A percentile compares a stretch with the other conserved stretches of the same genome.
phyloP scores from a whole-genome alignment of 805 yeast species.

The Ogataea parapolymorpha region DNA sequence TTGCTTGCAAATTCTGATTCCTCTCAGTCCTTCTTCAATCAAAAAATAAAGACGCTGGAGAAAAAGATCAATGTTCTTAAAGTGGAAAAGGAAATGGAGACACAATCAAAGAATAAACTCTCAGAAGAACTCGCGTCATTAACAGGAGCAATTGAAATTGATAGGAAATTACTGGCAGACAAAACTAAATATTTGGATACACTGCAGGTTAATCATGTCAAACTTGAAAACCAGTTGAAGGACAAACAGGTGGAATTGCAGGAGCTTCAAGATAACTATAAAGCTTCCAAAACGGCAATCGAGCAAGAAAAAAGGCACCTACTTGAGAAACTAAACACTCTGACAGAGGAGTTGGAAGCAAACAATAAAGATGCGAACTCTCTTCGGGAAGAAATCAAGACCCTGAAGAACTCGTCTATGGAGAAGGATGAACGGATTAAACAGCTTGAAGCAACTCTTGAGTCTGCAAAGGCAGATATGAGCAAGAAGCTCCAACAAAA shows the following conservation, averaged over 20 bases:
- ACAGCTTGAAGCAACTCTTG: constrained; percentile 30
- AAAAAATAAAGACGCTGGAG: constrained; percentile 54
- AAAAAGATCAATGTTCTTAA: constrained; percentile 55
- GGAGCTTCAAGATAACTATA: constrained; percentile 10
- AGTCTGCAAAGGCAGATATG: constrained; percentile 29
- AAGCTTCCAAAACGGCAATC: constrained; percentile 3
- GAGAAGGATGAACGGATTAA: constrained; percentile 36
- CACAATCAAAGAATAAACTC: constrained; percentile 44
- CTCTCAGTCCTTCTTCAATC: constrained; percentile 46
- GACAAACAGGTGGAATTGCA: constrained; percentile 6
- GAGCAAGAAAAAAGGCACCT: constrained; percentile 20
- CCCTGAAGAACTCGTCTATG: constrained; percentile 27
- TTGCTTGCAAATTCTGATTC: constrained; percentile 41
- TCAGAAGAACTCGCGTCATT: constrained; percentile 33
- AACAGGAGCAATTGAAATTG: constrained; percentile 29
- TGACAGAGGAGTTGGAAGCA: constrained; percentile 17
- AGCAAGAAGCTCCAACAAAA: constrained; percentile 34
- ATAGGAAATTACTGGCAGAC: constrained; percentile 29
- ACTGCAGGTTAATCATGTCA: constrained; percentile 6
- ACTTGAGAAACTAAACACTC: constrained; percentile 15
- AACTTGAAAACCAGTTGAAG: constrained; percentile 13
- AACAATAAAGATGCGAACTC: constrained; percentile 9
- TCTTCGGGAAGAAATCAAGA: constrained; percentile 30
- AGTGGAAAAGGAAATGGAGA: constrained; percentile 23
- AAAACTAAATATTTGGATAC: constrained; percentile 26